phyloP scores from a whole-genome alignment of 768 basidiomycete genomes.

The Phanerodontia chrysosporium region DNA sequence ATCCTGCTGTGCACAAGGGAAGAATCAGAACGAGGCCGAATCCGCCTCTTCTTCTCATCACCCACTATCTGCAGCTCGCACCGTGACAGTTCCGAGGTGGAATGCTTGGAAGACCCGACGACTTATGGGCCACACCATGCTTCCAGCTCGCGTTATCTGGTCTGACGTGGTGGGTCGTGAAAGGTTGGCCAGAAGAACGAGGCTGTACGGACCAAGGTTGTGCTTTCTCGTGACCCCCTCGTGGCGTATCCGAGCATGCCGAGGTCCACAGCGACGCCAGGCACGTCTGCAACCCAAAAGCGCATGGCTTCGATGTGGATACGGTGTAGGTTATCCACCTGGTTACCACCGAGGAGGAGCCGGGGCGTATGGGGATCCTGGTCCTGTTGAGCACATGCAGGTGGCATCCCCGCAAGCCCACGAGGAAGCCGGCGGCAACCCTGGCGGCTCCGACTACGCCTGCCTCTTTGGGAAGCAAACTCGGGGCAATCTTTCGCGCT shows the following conservation, averaged over 20 bases:
- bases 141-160: neutral
- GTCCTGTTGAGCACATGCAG: neutral
- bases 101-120: neutral
- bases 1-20: neutral
- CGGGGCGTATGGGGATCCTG: neutral
- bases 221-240: neutral
- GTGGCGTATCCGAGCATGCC: neutral
- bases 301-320: neutral
- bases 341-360: neutral
- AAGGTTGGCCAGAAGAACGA: neutral
- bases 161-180: neutral
- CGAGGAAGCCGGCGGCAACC: neutral
- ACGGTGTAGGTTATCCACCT: neutral
- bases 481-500: no score
- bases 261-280: neutral
- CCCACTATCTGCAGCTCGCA: neutral
- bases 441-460: neutral
- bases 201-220: neutral
- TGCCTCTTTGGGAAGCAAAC: neutral
- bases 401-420: neutral
- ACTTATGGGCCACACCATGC: neutral
- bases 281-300: neutral
- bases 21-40: neutral
- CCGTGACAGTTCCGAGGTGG: neutral
- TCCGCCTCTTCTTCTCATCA: slow-evolving; percentile 1